Evolutionary conservation across 305 asterid genomes (phyloP).

Genomic region (Solanum hybrid): DNA sequence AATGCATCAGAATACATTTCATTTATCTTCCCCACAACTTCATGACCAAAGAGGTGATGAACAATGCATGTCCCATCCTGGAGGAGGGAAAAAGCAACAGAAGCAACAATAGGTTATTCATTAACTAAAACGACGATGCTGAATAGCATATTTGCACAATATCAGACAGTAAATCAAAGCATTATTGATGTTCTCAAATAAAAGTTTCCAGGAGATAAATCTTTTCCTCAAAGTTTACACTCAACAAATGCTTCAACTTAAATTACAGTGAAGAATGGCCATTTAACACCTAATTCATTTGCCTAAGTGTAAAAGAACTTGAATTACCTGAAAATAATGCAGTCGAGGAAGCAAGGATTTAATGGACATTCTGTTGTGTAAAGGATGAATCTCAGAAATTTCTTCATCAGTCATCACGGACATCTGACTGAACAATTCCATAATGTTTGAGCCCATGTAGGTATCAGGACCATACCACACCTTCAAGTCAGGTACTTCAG

Average conservation of each 20-base stretch:
- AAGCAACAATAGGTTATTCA: neutral
- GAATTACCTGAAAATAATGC: conserved; percentile 77
- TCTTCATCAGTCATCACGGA: conserved; percentile 81
- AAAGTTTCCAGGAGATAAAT: neutral
- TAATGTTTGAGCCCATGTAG: conserved; percentile 93
- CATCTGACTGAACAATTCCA: conserved; percentile 84
- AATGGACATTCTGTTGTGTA: conserved; percentile 51
- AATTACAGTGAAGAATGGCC: neutral
- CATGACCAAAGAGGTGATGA: conserved; percentile 92
- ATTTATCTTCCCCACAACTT: conserved; percentile 71
- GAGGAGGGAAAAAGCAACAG: conserved; percentile 6
- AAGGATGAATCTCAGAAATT: conserved; percentile 68
- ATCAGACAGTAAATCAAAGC: neutral
- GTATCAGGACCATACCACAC: conserved; percentile 96
- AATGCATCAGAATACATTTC: conserved; percentile 90
- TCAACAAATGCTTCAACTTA: neutral
- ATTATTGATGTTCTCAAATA: neutral
- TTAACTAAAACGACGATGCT: neutral
- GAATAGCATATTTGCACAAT: neutral
- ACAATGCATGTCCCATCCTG: conserved; percentile 96
- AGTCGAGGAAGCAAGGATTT: conserved; percentile 78
- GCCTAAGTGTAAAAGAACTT: neutral
- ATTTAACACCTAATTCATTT: neutral
- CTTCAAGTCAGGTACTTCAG: conserved; percentile 62
- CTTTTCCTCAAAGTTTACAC: neutral